Evolutionary conservation across 2,329 filamentous ascomycete species (phyloP).

Genomic region (Colletotrichum sansevieriae): DNA sequence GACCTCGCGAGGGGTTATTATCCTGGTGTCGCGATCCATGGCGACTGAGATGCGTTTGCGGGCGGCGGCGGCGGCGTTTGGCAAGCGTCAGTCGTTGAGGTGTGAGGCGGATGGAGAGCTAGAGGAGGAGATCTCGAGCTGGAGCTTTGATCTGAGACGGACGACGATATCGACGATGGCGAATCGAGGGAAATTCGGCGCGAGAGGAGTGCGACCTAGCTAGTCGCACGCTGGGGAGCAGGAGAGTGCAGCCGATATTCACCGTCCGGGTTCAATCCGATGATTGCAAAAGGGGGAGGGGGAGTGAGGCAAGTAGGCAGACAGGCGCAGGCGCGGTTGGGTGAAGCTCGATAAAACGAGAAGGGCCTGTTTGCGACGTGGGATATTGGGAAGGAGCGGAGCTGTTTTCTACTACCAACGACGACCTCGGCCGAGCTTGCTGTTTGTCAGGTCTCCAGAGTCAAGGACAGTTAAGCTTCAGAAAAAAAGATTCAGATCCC

Average conservation of each 20-base stretch:
- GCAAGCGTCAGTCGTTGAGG: not conserved
- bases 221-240: not conserved
- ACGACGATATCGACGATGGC: not conserved
- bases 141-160: not conserved
- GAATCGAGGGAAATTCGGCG: not conserved
- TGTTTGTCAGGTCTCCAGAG: not conserved
- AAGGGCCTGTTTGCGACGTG: constrained; percentile 1
- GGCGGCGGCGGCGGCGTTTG: not conserved
- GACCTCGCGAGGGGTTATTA: constrained; percentile 61
- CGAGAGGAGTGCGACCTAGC: not conserved
- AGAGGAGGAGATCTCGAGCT: not conserved
- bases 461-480: constrained; percentile 25
- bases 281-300: not conserved
- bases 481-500: constrained; percentile 10
- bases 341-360: constrained; percentile 3
- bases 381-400: not conserved
- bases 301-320: not conserved
- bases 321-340: not conserved
- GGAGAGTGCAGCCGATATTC: not conserved
- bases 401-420: constrained; percentile 23
- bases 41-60: not conserved
- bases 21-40: constrained; percentile 55
- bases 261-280: constrained; percentile 6
- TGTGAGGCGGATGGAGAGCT: not conserved
- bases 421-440: constrained; percentile 7